phyloP scores from a whole-genome alignment of 257 asterid genomes.

The Solanum chilense region DNA sequence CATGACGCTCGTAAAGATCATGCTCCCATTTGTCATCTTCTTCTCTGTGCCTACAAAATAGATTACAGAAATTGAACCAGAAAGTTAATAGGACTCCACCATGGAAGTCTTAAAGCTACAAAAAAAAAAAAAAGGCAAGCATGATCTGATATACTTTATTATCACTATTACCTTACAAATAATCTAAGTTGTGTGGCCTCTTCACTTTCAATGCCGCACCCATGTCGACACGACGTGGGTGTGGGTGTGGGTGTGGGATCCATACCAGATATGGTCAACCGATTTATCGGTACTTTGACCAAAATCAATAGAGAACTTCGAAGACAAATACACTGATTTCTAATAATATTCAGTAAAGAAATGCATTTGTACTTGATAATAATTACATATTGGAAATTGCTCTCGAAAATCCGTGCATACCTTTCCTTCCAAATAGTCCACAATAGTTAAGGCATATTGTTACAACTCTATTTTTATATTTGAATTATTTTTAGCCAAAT shows the following conservation, averaged over 20 bases:
- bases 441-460: not conserved
- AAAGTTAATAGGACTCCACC: conserved; percentile 5
- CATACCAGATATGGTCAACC: not conserved
- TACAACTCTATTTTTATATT: not conserved
- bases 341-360: not conserved
- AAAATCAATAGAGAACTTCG: not conserved
- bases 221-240: not conserved
- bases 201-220: not conserved
- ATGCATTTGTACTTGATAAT: not conserved
- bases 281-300: not conserved
- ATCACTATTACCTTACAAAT: not conserved
- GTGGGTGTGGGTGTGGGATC: not conserved
- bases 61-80: conserved; percentile 8
- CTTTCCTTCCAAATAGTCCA: not conserved
- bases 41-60: conserved; percentile 64
- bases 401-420: not conserved
- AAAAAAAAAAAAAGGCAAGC: conserved; percentile 6
- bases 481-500: not conserved
- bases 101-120: not conserved
- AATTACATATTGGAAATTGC: not conserved
- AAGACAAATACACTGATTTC: not conserved
- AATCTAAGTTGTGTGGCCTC: not conserved
- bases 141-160: conserved; percentile 5
- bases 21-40: conserved; percentile 91
- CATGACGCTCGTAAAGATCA: conserved; percentile 49